Percentiles rank a stretch among this genome's conserved stretches.
phyloP scores from a whole-genome alignment of 345 rosid genomes.

The Salix koriyanagi region DNA sequence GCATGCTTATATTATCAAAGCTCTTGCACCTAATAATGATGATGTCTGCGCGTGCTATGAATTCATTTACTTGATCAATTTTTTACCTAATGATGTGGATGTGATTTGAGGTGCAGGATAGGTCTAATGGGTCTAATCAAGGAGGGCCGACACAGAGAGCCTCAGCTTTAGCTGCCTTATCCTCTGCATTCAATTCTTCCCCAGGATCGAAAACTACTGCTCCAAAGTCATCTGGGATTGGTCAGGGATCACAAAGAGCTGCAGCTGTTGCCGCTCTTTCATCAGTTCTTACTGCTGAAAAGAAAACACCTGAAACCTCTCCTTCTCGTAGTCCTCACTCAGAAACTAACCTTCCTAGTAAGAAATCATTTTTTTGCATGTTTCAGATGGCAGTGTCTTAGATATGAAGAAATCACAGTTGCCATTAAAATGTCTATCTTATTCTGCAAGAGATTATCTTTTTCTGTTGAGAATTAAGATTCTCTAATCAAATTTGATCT shows the following conservation, averaged over 20 bases:
- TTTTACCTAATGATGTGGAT: neutral
- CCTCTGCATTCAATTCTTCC: conserved; percentile 68
- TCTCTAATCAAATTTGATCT: conserved; percentile 4
- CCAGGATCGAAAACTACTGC: conserved; percentile 42
- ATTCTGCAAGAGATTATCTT: conserved; percentile 2
- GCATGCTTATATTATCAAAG: neutral
- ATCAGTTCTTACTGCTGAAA: conserved; percentile 77
- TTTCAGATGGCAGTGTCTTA: neutral
- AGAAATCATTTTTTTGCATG: conserved; percentile 11
- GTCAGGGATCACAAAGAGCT: conserved; percentile 81
- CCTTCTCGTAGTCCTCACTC: conserved; percentile 52
- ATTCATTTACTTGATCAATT: neutral
- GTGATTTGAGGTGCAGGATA: conserved; percentile 42
- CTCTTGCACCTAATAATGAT: neutral
- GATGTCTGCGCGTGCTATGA: neutral
- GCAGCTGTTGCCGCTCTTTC: conserved; percentile 98
- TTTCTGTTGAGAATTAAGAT: neutral
- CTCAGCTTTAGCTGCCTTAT: conserved; percentile 77
- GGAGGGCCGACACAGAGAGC: conserved; percentile 78
- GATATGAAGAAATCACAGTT: neutral
- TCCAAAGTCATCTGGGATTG: conserved; percentile 34
- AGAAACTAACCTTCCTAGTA: conserved; percentile 46
- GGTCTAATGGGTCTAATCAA: conserved; percentile 56
- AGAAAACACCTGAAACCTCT: conserved; percentile 64
- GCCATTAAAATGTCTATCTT: neutral